Percentiles rank a stretch among this genome's conserved stretches.
Conservation (phyloP, 805 yeast species). For the Metschnikowia anglica region DNA sequence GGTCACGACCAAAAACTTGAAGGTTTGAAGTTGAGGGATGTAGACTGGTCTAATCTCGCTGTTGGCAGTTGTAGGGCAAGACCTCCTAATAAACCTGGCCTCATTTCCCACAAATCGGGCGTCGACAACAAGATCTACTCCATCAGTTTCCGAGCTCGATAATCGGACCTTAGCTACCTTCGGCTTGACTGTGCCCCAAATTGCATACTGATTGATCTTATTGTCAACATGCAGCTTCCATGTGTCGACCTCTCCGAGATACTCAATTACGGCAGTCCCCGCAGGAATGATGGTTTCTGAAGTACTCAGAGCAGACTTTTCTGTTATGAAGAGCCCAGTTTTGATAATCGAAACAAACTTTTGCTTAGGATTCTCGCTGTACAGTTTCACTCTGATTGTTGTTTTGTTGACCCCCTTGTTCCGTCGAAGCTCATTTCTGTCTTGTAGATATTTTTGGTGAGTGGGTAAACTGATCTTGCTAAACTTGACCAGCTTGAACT, state of each 20-base stretch:
- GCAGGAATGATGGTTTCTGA: constrained; percentile 33
- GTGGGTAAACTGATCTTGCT: constrained; percentile 36
- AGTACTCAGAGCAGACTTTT: constrained; percentile 13
- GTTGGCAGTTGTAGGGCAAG: constrained; percentile 66
- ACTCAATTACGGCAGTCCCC: constrained; percentile 56
- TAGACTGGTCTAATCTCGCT: constrained; percentile 57
- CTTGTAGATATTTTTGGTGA: constrained; percentile 30
- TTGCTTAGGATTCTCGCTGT: constrained; percentile 56
- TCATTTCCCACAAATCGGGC: constrained; percentile 77
- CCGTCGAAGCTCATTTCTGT: constrained; percentile 35
- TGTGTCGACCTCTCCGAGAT: constrained; percentile 70
- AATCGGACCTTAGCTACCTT: constrained; percentile 30
- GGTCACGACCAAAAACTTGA: constrained; percentile 58
- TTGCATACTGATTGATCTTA: constrained; percentile 70
- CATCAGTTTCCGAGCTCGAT: constrained; percentile 23
- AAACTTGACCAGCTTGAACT: constrained; percentile 31
- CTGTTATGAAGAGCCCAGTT: constrained; percentile 55
- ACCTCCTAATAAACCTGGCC: constrained; percentile 69
- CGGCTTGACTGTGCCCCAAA: constrained; percentile 65
- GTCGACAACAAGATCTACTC: constrained; percentile 56
- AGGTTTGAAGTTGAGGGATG: constrained; percentile 37
- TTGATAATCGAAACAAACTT: constrained; percentile 69
- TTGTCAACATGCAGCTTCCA: constrained; percentile 63
- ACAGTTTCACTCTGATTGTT: constrained; percentile 51
- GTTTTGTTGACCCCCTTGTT: constrained; percentile 25